These are phyloP conservation scores for Phytophthora multivora DNA, from an alignment of 352 stramenopile species.

Conservation along the genomic window DNA sequence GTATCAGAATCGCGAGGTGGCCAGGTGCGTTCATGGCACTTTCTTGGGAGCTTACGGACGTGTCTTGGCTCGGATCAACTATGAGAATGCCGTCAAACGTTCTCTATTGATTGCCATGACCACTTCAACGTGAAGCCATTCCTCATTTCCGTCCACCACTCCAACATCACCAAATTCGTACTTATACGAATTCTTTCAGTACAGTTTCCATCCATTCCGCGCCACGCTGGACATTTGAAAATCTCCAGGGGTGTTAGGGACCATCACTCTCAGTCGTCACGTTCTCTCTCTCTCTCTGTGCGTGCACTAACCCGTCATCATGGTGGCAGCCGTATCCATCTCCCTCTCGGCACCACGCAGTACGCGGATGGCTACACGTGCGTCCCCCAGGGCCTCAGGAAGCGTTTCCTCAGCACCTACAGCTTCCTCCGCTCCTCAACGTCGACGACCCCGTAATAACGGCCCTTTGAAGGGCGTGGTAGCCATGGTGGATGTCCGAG, in stretches of 20 bases:
- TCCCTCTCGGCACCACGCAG: conserved; percentile 45
- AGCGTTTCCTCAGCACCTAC: conserved; percentile 1
- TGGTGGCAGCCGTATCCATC: conserved; percentile 71
- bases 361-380: conserved; percentile 6
- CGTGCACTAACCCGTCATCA: neutral
- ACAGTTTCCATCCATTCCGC: neutral
- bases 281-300: neutral
- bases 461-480: conserved; percentile 53
- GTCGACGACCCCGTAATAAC: conserved; percentile 18
- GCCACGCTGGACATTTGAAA: conserved; percentile 12
- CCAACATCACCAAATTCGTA: conserved; percentile 13
- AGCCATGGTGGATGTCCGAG: conserved; percentile 78
- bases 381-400: neutral
- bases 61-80: neutral
- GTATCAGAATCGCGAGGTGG: neutral
- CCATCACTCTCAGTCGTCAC: neutral
- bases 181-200: conserved; percentile 5
- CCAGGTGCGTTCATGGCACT: neutral
- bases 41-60: too few relatives aligned
- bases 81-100: too few relatives aligned
- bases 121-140: neutral
- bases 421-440: conserved; percentile 6
- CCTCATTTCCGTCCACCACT: conserved; percentile 1
- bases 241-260: neutral
- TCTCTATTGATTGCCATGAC: too few relatives aligned